Evolutionary conservation across 2,329 filamentous ascomycete genomes (phyloP), one percentile per base, ranked within the genome.

Genomic region (Stagonosporopsis chrysanthemi): DNA sequence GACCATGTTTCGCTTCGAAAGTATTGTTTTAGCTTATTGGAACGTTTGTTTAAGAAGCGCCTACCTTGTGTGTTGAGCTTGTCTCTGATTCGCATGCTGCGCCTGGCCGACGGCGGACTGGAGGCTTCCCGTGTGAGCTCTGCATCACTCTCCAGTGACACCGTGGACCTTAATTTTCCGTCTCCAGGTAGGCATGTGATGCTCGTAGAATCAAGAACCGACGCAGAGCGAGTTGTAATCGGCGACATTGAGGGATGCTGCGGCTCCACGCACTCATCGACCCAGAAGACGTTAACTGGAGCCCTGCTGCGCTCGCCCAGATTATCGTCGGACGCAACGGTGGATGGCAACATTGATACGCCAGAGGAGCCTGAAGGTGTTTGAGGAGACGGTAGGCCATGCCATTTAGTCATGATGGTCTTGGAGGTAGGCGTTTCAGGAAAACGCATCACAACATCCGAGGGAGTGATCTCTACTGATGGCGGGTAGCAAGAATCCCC

Each of bases 321-420:
- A n/a, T 14, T 14, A 12, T 43, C 15, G 9, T 19, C 2, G 12
- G 7, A 12, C 0, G 7, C 3, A 23, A 8, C n/a, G 7, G 4
- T 12, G 17, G 29, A 8, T 2, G 29, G 36, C 6, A 17, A 2
- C 1, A 3, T 8, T 1, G 6, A 6, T 7, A 2, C 2, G 11
- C 8, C 7, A 14, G 6, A 1, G 0, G 3, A 4, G 33, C 42
- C 17, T 5, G 36, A 29, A 1, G 58, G 56, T 1, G 60, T 66
- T 1, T 55, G 17, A 0, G 64, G 64, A 0, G 64, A 66, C 0
- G 40, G 54, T 2, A 66, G 15, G 0, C 62, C 62, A 14, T 62
- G 54, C 53, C 56, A 63, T 14, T 42, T 31, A 4, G 19, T 8
- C 11, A 22, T n/a, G 1, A 24, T 8, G 7, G 40, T 11, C 28